Evolutionary conservation across 169 alveolate genomes (phyloP), one percentile per base, ranked within the genome.

Genomic region (Babesia caballi): DNA sequence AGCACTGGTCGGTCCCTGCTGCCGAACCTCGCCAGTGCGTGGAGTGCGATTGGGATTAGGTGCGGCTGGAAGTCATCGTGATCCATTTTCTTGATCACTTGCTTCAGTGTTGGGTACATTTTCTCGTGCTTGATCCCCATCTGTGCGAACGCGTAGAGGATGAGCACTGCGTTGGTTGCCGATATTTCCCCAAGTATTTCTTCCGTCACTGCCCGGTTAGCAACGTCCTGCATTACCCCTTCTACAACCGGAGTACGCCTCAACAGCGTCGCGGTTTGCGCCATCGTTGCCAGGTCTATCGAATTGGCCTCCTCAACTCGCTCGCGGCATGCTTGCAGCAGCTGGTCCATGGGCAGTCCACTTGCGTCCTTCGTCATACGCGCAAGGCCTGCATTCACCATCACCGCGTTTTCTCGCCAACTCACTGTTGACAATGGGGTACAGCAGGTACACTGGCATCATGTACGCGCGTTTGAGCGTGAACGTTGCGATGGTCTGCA

Each of bases 261-360:
- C 25, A 81, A 25, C 27, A 81, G 35, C 23, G 52, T 58, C 32
- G 68, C 57, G n/a, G 88, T 71, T 27, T 81, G 82, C 17, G 84
- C 59, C 28, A 81, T 61, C 19, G 88, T 81, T 35, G 81, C 84
- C 38, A 71, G 66, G 63, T 81, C 88, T 17, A 81, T 81, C n/a
- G 83, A 60, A 33, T 81, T 69, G 11, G 88, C 83, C 60, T 81
- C 88, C 17, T 53, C 44, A 21, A 81, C 44, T n/a, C 88, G 69
- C 23, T 65, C 59, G 30, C 17, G 15, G 54, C 60, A 59, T 9
- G 61, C 44, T 14, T 17, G 19, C 41, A 71, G 23, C 58, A 81
- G 46, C 30, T 72, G 46, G 30, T 81, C 77, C 28, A 51, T 17
- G 38, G 63, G 54, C 25, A 80, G 7, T 8, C 35, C 30, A 19